Evolutionary conservation across 2,329 filamentous ascomycete species (phyloP), one percentile per base, ranked within the genome.

Genomic region (Fusarium abutilonis): DNA sequence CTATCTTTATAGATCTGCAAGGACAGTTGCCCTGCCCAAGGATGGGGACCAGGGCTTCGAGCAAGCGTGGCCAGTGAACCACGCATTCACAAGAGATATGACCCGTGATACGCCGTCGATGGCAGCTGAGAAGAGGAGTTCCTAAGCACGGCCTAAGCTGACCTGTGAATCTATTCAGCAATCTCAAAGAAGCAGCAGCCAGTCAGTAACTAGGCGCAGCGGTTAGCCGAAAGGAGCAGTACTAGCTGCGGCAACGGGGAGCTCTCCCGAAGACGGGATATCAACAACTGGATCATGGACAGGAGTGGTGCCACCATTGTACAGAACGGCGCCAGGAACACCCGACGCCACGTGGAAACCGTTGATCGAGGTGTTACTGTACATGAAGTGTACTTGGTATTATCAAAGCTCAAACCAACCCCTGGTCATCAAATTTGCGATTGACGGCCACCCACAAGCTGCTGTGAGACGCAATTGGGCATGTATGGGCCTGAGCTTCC

Each of bases 331-430:
- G 43, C 60, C 61, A 56, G 49, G 57, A 56, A 65, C 60, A 60
- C 46, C 57, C 57, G 55, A 40, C 55, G 65, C 66, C 64, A 67
- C 66, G 68, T 67, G 67, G 56, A 56, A 69, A 52, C 50, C 45
- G 61, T 66, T 60, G 52, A 43, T 52, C 51, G 49, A 56, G 45
- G 51, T 55, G 60, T 63, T 51, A 56, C 56, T 67, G 42, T 58
- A 57, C 47, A 59, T 63, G 21, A 42, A 52, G 43, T 43, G 52
- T 64, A 57, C 63, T 29, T 4, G 28, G 23, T 26, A 26, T 4
- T 43, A 35, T 47, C 35, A 46, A 56, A 49, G 36, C 49, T 46
- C 44, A 46, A 42, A 41, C 43, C 29, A 31, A 31, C 9, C 52
- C 56, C 31, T 38, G 32, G 34, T 52, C 32, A 31, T 32, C 39